phyloP scores from a whole-genome alignment of 2,329 filamentous ascomycete genomes.

The Beauveria varroae region DNA sequence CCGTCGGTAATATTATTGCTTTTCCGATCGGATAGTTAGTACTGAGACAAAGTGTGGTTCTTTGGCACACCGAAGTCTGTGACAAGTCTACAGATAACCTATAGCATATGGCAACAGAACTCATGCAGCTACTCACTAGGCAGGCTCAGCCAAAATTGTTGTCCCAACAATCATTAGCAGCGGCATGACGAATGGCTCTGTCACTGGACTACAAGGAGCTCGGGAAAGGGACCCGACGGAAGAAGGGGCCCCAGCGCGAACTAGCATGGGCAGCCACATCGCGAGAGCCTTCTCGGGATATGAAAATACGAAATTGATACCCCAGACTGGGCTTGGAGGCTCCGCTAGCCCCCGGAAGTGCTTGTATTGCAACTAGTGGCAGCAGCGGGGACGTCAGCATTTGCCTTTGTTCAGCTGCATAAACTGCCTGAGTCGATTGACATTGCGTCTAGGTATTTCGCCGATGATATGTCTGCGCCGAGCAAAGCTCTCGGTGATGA shows the following conservation, averaged over 20 bases:
- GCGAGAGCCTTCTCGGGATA: not conserved
- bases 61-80: too few species aligned
- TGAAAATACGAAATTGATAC: not conserved
- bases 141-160: too few species aligned
- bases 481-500: too few species aligned
- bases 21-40: too few species aligned
- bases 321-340: not conserved
- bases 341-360: not conserved
- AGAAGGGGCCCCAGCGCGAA: not conserved
- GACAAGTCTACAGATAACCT: not conserved
- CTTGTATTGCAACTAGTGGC: too few species aligned
- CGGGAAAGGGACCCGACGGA: not conserved
- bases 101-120: not conserved
- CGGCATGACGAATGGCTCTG: too few species aligned
- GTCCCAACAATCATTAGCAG: too few species aligned
- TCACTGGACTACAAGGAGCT: not conserved
- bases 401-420: not conserved
- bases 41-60: not conserved
- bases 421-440: too few species aligned
- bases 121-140: too few species aligned
- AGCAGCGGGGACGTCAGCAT: not conserved
- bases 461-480: too few species aligned
- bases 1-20: not conserved
- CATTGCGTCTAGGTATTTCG: too few species aligned
- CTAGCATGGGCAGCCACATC: too few species aligned